Evolutionary conservation across 192 early-diverging fungal genomes (phyloP), one percentile per base, ranked within the genome.

Genomic region (Dispira simplex): DNA sequence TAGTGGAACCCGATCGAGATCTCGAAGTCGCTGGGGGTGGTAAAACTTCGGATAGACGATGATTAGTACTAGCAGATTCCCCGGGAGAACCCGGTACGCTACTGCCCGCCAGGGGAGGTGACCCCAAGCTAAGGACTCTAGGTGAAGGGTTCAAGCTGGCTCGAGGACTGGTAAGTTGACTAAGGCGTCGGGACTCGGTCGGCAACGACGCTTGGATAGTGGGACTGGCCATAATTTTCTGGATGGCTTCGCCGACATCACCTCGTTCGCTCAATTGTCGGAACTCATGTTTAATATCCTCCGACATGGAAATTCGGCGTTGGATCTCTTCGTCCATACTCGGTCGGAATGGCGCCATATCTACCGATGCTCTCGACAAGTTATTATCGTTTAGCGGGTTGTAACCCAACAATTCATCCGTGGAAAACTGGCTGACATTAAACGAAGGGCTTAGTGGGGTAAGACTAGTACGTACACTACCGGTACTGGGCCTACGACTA

Each of bases 301-400:
- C 39, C 1, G 18, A 18, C 11, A 26, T 44, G 8, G 58, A 60
- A 11, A 60, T 12, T 10, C 58, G 58, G 2, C 39, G 25, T 43
- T 60, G 18, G 43, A 60, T 60, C 14, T 27, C 58, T 18, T 44
- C 39, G 43, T 60, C 58, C 11, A 12, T 18, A 28, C 44, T 60
- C 32, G 58, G 58, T 16, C 44, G 58, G 39, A 43, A 60, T 18
- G 58, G 58, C 21, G 58, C 58, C 39, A 27, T 11, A 21, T 60
- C 58, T 3, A 60, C 58, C 16, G 58, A 60, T 1, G 58, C 58
- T 28, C 58, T 28, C 3, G 13, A 18, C 16, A 60, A 44, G 32
- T 21, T 12, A 43, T 60, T 43, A 44, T 60, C 21, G 10, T 44
- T 11, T 44, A 43, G 12, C 14, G 58, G 58, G 21, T 60, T 60